A percentile compares a stretch with the other conserved stretches of the same genome.
Conservation (phyloP, 148 eudicot genomes). For the Diospyros lotus region DNA sequence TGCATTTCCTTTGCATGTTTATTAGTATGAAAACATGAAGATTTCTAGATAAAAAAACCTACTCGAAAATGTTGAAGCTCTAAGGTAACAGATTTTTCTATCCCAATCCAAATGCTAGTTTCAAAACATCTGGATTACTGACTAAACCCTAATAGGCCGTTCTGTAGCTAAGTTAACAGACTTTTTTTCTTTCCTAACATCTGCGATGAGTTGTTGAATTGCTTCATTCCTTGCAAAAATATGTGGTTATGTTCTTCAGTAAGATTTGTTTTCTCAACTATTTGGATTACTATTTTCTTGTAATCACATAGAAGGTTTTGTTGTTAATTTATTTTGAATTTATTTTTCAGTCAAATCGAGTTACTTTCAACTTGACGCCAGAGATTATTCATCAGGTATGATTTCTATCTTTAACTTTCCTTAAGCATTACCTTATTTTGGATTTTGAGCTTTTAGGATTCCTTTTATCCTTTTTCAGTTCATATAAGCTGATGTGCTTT, state of each 20-base stretch:
- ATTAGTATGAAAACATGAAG: neutral
- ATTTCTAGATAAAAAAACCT: too few species aligned
- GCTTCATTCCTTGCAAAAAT: neutral
- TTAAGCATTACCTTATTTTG: neutral
- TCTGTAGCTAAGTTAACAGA: neutral
- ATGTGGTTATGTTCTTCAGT: neutral
- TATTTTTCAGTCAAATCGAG: constrained; percentile 77
- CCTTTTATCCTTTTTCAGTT: too few species aligned
- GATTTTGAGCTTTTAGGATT: neutral
- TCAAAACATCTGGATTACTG: neutral
- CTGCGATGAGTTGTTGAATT: neutral
- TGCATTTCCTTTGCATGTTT: neutral
- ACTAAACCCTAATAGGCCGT: neutral
- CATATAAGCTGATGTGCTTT: too few species aligned
- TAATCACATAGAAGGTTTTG: neutral
- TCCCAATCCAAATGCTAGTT: neutral
- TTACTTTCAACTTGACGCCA: constrained; percentile 84
- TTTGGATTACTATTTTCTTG: neutral
- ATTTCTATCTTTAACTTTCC: neutral
- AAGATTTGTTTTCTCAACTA: neutral
- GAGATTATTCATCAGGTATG: constrained; percentile 95
- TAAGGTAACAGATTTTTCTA: neutral
- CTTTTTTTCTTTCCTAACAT: neutral
- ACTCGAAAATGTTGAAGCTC: too few species aligned
- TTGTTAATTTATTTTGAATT: neutral